Evolutionary conservation across 2,329 filamentous ascomycete genomes (phyloP).

Genomic region (Clarireedia sp.): DNA sequence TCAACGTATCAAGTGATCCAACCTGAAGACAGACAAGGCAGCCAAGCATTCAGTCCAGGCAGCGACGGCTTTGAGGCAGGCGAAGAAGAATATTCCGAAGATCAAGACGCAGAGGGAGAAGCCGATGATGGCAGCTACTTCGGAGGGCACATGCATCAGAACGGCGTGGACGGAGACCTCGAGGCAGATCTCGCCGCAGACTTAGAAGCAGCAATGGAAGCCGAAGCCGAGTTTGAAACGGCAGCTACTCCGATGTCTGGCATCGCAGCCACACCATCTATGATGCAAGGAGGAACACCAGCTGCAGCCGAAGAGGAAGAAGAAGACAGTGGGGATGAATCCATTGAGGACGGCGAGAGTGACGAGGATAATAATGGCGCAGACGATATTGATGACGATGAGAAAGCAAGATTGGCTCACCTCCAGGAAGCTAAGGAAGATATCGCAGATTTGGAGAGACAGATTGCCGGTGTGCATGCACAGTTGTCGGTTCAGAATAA

Average conservation of each 20-base stretch:
- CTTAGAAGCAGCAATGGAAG: conserved; percentile 25
- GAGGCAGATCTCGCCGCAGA: conserved; percentile 28
- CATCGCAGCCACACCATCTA: conserved; percentile 20
- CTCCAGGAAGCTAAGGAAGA: conserved; percentile 42
- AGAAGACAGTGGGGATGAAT: conserved; percentile 33
- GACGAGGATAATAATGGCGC: conserved; percentile 36
- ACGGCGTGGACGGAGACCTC: conserved; percentile 31
- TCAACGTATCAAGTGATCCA: conserved; percentile 37
- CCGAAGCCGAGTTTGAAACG: conserved; percentile 19
- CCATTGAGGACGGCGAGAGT: conserved; percentile 38
- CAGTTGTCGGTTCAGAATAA: conserved; percentile 38
- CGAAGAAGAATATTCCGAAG: conserved; percentile 29
- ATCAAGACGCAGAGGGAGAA: conserved; percentile 32
- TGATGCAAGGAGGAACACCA: conserved; percentile 23
- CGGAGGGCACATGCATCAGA: conserved; percentile 19
- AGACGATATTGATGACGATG: conserved; percentile 44
- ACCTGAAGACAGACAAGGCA: conserved; percentile 26
- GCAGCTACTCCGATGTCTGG: conserved; percentile 28
- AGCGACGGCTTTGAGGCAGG: conserved; percentile 26
- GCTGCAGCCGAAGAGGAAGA: conserved; percentile 18
- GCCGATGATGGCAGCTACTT: conserved; percentile 32
- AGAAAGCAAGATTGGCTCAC: conserved; percentile 38
- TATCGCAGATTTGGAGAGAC: conserved; percentile 45
- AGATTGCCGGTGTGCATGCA: conserved; percentile 36
- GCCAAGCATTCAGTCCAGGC: conserved; percentile 19